These are phyloP conservation scores for Mortierella sp. DNA, from an alignment of 371 early-diverging fungal genomes.

Conservation along the genomic window DNA sequence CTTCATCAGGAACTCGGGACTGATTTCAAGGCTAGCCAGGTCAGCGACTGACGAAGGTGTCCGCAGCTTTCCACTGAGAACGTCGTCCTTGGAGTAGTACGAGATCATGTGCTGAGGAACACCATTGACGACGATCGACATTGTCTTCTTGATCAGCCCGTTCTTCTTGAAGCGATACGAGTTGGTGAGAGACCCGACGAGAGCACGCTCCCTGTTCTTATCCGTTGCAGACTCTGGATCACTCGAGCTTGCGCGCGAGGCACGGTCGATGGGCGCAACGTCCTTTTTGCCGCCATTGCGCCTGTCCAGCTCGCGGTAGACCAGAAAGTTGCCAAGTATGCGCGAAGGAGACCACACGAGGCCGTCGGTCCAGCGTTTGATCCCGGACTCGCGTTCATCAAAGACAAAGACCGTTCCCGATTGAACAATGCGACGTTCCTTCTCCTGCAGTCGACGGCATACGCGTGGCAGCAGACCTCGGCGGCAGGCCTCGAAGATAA, in stretches of 20 bases:
- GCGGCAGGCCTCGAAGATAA: conserved; percentile 83
- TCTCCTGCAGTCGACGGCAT: conserved; percentile 75
- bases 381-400: conserved; percentile 85
- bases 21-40: conserved; percentile 59
- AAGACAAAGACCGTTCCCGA: conserved; percentile 83
- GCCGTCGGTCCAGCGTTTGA: conserved; percentile 93
- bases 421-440: conserved; percentile 74
- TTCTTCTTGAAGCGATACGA: conserved; percentile 76
- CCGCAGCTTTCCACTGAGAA: conserved; percentile 59
- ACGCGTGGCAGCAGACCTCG: conserved; percentile 70
- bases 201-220: conserved; percentile 64
- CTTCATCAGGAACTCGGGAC: conserved; percentile 62
- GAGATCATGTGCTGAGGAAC: conserved; percentile 84
- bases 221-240: conserved; percentile 55
- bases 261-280: conserved; percentile 33
- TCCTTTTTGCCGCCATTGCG: conserved; percentile 56
- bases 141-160: conserved; percentile 87
- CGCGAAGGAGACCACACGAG: conserved; percentile 88
- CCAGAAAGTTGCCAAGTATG: conserved; percentile 80
- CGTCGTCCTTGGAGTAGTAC: conserved; percentile 84
- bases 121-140: conserved; percentile 82
- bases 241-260: conserved; percentile 34
- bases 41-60: conserved; percentile 65
- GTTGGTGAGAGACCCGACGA: conserved; percentile 70
- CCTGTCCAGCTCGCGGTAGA: conserved; percentile 80